Conservation (phyloP, 208 protist species). For the Leishmania tropica region DNA sequence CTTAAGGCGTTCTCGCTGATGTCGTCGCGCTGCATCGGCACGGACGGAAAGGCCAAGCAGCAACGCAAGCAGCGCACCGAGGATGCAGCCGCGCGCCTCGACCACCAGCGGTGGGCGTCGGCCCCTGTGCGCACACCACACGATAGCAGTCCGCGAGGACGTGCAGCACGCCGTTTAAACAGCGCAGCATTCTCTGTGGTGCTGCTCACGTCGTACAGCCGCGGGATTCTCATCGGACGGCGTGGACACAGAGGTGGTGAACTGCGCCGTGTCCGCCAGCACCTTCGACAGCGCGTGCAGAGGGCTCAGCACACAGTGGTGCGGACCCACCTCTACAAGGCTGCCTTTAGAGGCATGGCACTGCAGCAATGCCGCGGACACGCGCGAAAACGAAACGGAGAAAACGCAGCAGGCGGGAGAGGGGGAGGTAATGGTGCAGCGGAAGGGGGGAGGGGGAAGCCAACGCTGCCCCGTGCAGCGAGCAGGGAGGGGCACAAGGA, state of each 20-base stretch:
- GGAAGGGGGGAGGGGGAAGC: background rate
- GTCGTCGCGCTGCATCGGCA: conserved; percentile 61
- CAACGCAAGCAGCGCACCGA: conserved; percentile 79
- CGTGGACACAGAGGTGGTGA: conserved; percentile 6
- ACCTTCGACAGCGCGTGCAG: conserved; percentile 35
- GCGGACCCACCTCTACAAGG: conserved; percentile 33
- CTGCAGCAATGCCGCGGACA: background rate
- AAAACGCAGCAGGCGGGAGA: background rate
- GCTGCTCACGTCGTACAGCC: conserved; percentile 86
- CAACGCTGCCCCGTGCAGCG: background rate
- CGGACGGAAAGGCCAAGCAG: conserved; percentile 75
- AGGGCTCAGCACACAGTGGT: conserved; percentile 48
- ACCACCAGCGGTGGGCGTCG: conserved; percentile 79
- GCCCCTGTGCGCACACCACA: conserved; percentile 50
- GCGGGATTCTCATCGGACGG: conserved; percentile 12
- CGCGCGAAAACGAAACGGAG: background rate
- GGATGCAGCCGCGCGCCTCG: conserved; percentile 78
- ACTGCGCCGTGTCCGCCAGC: conserved; percentile 25
- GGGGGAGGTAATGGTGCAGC: background rate
- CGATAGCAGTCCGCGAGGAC: conserved; percentile 72
- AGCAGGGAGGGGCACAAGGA: background rate
- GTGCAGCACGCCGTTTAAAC: conserved; percentile 60
- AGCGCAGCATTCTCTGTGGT: conserved; percentile 76
- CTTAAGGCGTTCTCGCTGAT: conserved; percentile 33
- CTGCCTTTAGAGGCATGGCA: background rate